Percentiles rank a stretch among this genome's conserved stretches.
These are phyloP conservation scores for Plasmodium yoelii DNA, from an alignment of 169 alveolate genomes.

Conservation along the genomic window DNA sequence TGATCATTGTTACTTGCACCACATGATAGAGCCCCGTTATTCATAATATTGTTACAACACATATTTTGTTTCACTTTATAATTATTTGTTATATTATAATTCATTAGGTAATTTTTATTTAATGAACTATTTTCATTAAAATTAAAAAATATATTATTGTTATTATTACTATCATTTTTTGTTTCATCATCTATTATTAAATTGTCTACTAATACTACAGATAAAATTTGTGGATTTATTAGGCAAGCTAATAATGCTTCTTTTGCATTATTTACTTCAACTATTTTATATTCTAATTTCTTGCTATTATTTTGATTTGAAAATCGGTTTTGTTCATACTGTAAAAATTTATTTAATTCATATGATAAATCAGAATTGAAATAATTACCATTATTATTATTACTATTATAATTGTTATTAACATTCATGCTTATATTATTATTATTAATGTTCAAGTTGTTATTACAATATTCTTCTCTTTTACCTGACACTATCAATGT, in stretches of 20 bases:
- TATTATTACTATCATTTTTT: constrained; percentile 15
- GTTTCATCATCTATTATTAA: constrained; percentile 66
- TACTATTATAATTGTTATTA: neutral
- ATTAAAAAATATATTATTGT: constrained; percentile 1
- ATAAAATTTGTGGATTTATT: constrained; percentile 79
- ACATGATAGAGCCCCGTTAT: neutral
- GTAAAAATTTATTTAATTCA: constrained; percentile 69
- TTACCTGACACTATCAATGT: constrained; percentile 60
- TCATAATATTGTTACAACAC: neutral
- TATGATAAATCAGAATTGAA: constrained; percentile 61
- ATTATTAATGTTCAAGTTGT: too few relatives aligned
- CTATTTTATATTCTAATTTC: constrained; percentile 76
- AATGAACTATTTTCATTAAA: constrained; percentile 1
- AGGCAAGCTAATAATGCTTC: constrained; percentile 80
- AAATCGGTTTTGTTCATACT: constrained; percentile 67
- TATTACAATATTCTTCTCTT: constrained; percentile 46
- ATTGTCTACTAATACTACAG: constrained; percentile 81
- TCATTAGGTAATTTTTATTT: constrained; percentile 1
- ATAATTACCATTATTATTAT: neutral
- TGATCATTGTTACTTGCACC: constrained; percentile 16
- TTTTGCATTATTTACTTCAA: constrained; percentile 78
- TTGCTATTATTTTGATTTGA: constrained; percentile 73
- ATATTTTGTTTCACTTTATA: constrained; percentile 9
- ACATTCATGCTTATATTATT: too few relatives aligned
- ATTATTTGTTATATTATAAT: neutral